These are phyloP conservation scores for Suhomyces bolitotheri DNA, from an alignment of 1,139 yeast genomes.

Conservation along the genomic window DNA sequence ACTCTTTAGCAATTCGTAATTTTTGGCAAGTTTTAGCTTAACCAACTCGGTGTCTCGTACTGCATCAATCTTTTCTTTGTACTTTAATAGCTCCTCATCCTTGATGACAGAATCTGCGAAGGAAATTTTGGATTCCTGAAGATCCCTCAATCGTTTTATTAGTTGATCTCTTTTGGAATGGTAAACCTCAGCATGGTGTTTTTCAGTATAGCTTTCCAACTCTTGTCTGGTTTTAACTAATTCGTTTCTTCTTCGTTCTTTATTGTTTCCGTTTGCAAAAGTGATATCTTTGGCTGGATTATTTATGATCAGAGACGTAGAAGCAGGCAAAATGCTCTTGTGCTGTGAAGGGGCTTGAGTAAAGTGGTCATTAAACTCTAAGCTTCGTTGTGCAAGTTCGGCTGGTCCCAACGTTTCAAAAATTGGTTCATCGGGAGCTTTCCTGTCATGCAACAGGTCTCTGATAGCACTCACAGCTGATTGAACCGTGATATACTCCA, in stretches of 20 bases:
- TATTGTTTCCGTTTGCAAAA: slow-evolving; percentile 27
- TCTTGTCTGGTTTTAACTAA: slow-evolving; percentile 21
- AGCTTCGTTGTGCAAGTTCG: background rate
- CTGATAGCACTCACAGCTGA: slow-evolving; percentile 4
- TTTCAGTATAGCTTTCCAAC: slow-evolving; percentile 18
- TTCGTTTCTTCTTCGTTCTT: slow-evolving; percentile 28
- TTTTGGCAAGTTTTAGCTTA: slow-evolving; percentile 33
- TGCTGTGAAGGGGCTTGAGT: background rate
- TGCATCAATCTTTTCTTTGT: slow-evolving; percentile 34
- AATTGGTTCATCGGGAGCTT: background rate
- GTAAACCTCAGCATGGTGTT: slow-evolving; percentile 25
- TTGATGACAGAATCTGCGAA: slow-evolving; percentile 24
- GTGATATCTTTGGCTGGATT: slow-evolving; percentile 23
- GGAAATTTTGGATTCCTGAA: slow-evolving; percentile 29
- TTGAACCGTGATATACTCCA: slow-evolving; percentile 3
- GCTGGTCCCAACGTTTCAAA: background rate
- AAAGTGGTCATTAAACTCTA: slow-evolving; percentile 1
- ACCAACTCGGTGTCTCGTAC: slow-evolving; percentile 41
- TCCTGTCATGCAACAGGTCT: background rate
- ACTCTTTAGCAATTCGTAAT: slow-evolving; percentile 38
- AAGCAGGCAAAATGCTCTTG: slow-evolving; percentile 4
- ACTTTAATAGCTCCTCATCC: slow-evolving; percentile 34
- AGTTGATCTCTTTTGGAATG: slow-evolving; percentile 25
- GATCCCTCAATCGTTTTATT: slow-evolving; percentile 26
- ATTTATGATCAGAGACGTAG: slow-evolving; percentile 11